These are phyloP conservation scores for Sporothrix dimorphospora DNA, from an alignment of 2,329 filamentous ascomycete species.

Conservation along the genomic window DNA sequence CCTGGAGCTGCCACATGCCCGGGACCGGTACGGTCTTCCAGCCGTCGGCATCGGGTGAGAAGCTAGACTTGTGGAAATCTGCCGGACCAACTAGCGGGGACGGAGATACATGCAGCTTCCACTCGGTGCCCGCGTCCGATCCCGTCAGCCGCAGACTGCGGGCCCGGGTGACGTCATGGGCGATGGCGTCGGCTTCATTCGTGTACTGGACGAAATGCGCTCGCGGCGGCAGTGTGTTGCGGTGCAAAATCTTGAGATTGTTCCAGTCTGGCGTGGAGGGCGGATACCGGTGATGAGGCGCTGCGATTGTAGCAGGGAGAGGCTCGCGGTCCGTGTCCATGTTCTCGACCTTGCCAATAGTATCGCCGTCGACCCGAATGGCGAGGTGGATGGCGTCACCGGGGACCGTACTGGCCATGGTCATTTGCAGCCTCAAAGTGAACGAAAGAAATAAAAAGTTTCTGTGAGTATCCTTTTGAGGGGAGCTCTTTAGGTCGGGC, in stretches of 20 bases:
- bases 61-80: slow-evolving; percentile 45
- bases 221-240: slow-evolving; percentile 60
- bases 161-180: background rate
- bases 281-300: background rate
- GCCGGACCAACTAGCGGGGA: slow-evolving; percentile 52
- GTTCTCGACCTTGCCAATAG: background rate
- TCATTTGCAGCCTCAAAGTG: background rate
- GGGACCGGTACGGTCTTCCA: slow-evolving; percentile 64
- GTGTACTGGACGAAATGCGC: slow-evolving; percentile 60
- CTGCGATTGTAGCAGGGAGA: background rate
- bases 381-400: background rate
- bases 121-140: slow-evolving; percentile 36
- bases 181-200: slow-evolving; percentile 39
- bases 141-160: slow-evolving; percentile 32
- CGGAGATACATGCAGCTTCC: slow-evolving; percentile 56
- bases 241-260: slow-evolving; percentile 62
- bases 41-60: slow-evolving; percentile 40
- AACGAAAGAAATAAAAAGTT: too few species aligned
- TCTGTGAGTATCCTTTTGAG: background rate
- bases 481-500: background rate
- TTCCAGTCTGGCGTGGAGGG: slow-evolving; percentile 57
- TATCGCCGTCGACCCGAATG: background rate
- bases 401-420: background rate
- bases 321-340: background rate
- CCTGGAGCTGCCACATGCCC: slow-evolving; percentile 72